These are phyloP conservation scores for Penicillium sp. DNA, from an alignment of 2,329 filamentous ascomycete genomes.

Conservation along the genomic window DNA sequence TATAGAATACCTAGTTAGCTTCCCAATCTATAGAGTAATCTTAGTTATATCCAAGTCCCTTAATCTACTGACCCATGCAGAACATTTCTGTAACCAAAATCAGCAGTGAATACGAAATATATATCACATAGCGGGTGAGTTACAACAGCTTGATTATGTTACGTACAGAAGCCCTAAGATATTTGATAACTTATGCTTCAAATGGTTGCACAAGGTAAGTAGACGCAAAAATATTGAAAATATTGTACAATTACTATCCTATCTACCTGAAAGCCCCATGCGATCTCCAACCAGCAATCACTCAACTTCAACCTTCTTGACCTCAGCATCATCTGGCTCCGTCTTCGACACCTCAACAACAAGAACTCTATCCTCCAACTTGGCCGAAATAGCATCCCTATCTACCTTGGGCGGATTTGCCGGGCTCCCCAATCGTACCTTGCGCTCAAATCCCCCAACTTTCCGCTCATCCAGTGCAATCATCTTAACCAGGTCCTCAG, in stretches of 20 bases:
- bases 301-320: not conserved
- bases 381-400: not conserved
- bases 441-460: not conserved
- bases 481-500: not conserved
- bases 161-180: too few relatives aligned
- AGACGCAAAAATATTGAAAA: not conserved
- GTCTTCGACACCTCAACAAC: not conserved
- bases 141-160: too few relatives aligned
- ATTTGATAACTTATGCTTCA: too few relatives aligned
- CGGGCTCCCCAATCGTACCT: not conserved
- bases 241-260: not conserved
- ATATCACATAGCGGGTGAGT: too few relatives aligned
- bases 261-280: not conserved
- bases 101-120: too few relatives aligned
- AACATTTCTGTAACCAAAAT: too few relatives aligned
- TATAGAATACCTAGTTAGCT: too few relatives aligned
- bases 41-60: too few relatives aligned
- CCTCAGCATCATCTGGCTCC: not conserved
- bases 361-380: not conserved
- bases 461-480: not conserved
- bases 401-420: not conserved
- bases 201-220: too few relatives aligned
- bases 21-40: too few relatives aligned
- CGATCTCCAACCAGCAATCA: not conserved
- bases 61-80: too few relatives aligned